These are phyloP conservation scores for Penicillium tannophilum DNA, from an alignment of 495 filamentous ascomycete genomes.

Conservation along the genomic window DNA sequence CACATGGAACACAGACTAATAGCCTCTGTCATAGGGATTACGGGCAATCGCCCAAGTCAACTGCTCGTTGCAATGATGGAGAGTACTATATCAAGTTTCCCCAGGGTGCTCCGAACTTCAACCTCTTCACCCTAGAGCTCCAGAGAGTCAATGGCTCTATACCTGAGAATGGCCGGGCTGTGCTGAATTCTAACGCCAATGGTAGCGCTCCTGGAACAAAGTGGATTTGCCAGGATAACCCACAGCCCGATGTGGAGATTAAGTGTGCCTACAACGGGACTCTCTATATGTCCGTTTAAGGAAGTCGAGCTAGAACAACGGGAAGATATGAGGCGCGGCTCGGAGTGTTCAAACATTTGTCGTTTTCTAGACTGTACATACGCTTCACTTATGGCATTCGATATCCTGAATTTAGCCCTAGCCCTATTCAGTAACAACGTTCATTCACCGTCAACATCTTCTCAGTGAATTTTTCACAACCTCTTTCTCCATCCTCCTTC, in stretches of 20 bases:
- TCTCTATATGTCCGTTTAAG: slow-evolving; percentile 17
- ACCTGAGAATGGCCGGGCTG: slow-evolving; percentile 19
- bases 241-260: slow-evolving; percentile 11
- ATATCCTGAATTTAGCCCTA: too few species aligned
- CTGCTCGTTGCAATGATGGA: slow-evolving; percentile 28
- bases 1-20: too few species aligned
- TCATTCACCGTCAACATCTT: too few species aligned
- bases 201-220: slow-evolving; percentile 14
- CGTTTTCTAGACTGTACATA: neutral
- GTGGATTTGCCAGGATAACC: slow-evolving; percentile 28
- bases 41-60: slow-evolving; percentile 14
- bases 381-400: too few species aligned
- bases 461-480: too few species aligned
- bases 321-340: neutral
- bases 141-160: slow-evolving; percentile 21
- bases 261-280: slow-evolving; percentile 23
- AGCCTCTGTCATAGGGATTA: slow-evolving; percentile 17
- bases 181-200: slow-evolving; percentile 17
- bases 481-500: too few species aligned
- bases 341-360: neutral
- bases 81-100: slow-evolving; percentile 33
- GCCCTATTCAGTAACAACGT: too few species aligned
- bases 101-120: slow-evolving; percentile 20
- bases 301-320: neutral
- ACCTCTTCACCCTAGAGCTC: slow-evolving; percentile 23